A percentile compares a stretch with the other conserved stretches of the same genome.
Evolutionary conservation across 352 stramenopile genomes (phyloP).

Genomic region (Blastocystis sp.): DNA sequence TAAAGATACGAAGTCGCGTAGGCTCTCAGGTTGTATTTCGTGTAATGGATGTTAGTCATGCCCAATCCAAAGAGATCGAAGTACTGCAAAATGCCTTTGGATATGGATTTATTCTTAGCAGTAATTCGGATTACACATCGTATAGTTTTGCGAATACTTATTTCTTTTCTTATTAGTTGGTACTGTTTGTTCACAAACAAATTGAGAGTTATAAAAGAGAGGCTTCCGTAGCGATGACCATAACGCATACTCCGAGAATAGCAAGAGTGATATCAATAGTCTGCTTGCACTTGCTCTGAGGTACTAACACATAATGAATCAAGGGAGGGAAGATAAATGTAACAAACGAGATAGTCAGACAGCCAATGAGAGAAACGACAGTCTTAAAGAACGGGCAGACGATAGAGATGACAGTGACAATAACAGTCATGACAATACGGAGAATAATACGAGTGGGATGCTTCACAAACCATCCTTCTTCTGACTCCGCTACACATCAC

Average conservation of each 20-base stretch:
- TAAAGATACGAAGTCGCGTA: not conserved
- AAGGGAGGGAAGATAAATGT: conserved; percentile 58
- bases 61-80: not conserved
- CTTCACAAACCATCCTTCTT: conserved; percentile 30
- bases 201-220: not conserved
- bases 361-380: conserved; percentile 44
- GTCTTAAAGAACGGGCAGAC: conserved; percentile 52
- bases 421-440: conserved; percentile 19
- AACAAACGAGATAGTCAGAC: conserved; percentile 57
- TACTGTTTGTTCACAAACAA: not conserved
- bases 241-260: conserved; percentile 30
- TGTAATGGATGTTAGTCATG: conserved; percentile 20
- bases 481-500: not conserved
- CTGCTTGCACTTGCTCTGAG: conserved; percentile 17
- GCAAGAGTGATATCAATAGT: conserved; percentile 21
- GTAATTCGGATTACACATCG: not conserved
- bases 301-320: conserved; percentile 44
- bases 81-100: not conserved
- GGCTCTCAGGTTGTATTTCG: conserved; percentile 30
- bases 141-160: not conserved
- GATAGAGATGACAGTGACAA: conserved; percentile 46
- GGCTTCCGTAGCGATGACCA: conserved; percentile 44
- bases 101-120: not conserved
- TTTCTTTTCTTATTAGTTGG: conserved; percentile 12
- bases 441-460: not conserved